phyloP scores from a whole-genome alignment of 2,329 filamentous ascomycete species.

The Nemania bipapillata region DNA sequence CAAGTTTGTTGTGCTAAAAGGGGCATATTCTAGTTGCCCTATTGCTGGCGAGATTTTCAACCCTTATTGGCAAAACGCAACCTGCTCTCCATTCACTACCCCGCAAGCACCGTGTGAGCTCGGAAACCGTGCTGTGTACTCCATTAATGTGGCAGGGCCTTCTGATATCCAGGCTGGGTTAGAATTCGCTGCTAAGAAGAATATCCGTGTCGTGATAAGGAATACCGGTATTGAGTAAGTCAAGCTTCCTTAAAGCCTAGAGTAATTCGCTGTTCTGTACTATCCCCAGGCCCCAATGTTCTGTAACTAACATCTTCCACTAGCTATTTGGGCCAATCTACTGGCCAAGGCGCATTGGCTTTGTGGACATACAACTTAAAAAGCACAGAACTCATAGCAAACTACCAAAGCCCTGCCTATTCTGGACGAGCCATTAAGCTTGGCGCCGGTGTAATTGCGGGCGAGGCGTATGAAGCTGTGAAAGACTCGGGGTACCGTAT shows the following conservation, averaged over 20 bases:
- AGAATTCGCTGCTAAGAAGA: constrained; percentile 16
- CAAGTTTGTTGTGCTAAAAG: neutral
- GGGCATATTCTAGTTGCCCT: too few relatives aligned
- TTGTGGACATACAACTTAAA: constrained; percentile 32
- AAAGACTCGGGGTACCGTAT: neutral
- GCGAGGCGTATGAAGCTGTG: constrained; percentile 47
- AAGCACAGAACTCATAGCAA: neutral
- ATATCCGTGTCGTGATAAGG: constrained; percentile 15
- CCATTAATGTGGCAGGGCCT: constrained; percentile 4
- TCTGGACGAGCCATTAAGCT: constrained; percentile 22
- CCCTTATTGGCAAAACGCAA: constrained; percentile 24
- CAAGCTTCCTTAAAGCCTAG: too few relatives aligned
- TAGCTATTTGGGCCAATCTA: constrained; percentile 19
- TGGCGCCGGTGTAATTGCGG: constrained; percentile 20
- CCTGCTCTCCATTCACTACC: constrained; percentile 8
- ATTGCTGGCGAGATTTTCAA: too few relatives aligned
- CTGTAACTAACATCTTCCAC: neutral
- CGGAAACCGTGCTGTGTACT: constrained; percentile 20
- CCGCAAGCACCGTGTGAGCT: neutral
- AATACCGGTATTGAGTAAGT: constrained; percentile 22
- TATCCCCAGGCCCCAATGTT: neutral
- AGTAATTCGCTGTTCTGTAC: too few relatives aligned
- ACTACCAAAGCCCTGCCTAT: constrained; percentile 17
- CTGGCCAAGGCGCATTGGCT: constrained; percentile 21
- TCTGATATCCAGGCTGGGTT: constrained; percentile 11